A percentile compares a stretch with the other conserved stretches of the same genome.
phyloP scores from a whole-genome alignment of 2,329 filamentous ascomycete species.

The Apiospora malaysiana region DNA sequence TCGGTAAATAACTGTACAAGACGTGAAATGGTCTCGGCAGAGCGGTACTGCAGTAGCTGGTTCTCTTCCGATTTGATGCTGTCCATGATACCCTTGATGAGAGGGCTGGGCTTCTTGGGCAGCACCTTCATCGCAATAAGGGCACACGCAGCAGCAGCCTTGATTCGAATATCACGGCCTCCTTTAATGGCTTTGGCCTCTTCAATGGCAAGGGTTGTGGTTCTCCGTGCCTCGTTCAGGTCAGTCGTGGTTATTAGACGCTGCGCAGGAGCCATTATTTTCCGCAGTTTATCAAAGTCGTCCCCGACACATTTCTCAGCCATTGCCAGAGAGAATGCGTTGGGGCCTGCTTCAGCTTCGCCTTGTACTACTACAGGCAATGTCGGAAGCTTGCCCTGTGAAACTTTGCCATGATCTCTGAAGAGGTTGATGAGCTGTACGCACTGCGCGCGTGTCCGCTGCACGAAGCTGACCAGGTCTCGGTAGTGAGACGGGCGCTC shows the following conservation, averaged over 20 bases:
- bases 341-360: constrained; percentile 87
- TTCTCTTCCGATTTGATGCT: constrained; percentile 97
- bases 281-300: constrained; percentile 89
- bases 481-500: constrained; percentile 84
- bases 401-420: constrained; percentile 85
- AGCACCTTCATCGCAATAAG: constrained; percentile 85
- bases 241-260: constrained; percentile 82
- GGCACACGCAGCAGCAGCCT: constrained; percentile 84
- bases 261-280: constrained; percentile 85
- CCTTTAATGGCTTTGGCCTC: constrained; percentile 82
- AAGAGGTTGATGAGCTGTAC: constrained; percentile 90
- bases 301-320: constrained; percentile 86
- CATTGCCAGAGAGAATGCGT: constrained; percentile 85
- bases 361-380: constrained; percentile 94
- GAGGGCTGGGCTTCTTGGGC: constrained; percentile 89
- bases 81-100: constrained; percentile 98
- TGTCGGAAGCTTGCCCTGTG: constrained; percentile 74
- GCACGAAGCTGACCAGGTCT: constrained; percentile 88
- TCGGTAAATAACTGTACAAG: constrained; percentile 87
- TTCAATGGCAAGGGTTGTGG: constrained; percentile 73
- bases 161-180: constrained; percentile 83
- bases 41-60: constrained; percentile 82
- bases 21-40: constrained; percentile 81
- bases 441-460: constrained; percentile 89
- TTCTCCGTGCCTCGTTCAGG: constrained; percentile 76